These are phyloP conservation scores for Lactarius psammicola DNA, from an alignment of 768 basidiomycete species.

Conservation along the genomic window DNA sequence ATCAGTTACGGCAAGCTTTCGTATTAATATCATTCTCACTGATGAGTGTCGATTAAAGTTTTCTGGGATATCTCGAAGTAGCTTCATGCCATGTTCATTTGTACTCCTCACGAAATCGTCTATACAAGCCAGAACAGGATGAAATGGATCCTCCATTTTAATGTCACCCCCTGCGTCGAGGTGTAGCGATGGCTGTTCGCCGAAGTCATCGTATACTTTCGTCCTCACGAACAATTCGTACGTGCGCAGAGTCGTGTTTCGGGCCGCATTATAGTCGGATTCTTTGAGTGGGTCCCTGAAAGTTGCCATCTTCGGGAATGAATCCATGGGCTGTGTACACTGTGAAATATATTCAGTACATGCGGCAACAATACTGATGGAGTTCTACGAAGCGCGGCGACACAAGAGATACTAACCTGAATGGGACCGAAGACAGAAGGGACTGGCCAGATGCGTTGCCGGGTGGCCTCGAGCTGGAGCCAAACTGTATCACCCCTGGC, in stretches of 20 bases:
- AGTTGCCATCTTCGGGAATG: constrained; percentile 21
- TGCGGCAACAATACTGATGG: constrained; percentile 2
- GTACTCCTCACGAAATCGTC: constrained; percentile 8
- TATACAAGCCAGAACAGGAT: background rate
- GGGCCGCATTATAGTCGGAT: background rate
- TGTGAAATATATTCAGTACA: constrained; percentile 23
- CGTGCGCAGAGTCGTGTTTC: constrained; percentile 13
- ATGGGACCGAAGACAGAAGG: constrained; percentile 2
- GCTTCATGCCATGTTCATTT: constrained; percentile 10
- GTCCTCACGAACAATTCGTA: constrained; percentile 27
- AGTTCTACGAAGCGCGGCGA: background rate
- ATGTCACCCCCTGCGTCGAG: background rate
- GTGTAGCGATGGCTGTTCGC: background rate
- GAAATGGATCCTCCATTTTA: background rate
- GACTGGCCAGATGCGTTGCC: constrained; percentile 14
- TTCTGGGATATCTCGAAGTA: constrained; percentile 10
- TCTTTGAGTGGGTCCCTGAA: constrained; percentile 4
- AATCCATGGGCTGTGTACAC: constrained; percentile 28
- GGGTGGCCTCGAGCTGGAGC: constrained; percentile 12
- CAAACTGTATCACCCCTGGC: constrained; percentile 7
- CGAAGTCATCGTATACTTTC: background rate
- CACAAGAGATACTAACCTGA: constrained; percentile 29
- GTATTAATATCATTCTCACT: background rate
- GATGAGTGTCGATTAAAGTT: constrained; percentile 1
- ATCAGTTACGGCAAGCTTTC: background rate